A percentile compares a stretch with the other conserved stretches of the same genome.
These are phyloP conservation scores for Haplosporangium sp. DNA, from an alignment of 371 early-diverging fungal species.

Conservation along the genomic window DNA sequence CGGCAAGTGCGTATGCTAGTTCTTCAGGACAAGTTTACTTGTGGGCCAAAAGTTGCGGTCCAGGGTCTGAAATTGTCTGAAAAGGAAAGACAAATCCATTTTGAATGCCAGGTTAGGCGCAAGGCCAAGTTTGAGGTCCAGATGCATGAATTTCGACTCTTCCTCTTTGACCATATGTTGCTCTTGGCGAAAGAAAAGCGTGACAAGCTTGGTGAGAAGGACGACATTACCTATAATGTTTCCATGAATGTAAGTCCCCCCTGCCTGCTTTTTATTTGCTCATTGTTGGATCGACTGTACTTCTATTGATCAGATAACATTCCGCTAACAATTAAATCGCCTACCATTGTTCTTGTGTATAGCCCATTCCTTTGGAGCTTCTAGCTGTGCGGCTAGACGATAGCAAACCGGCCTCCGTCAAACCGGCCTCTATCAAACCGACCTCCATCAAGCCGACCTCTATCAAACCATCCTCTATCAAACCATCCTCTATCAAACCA, in stretches of 20 bases:
- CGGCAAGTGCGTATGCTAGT: constrained; percentile 72
- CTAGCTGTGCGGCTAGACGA: constrained; percentile 73
- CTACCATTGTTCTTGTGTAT: not conserved
- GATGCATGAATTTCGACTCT: constrained; percentile 75
- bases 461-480: too few relatives aligned
- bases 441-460: too few relatives aligned
- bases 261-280: not conserved
- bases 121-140: constrained; percentile 73
- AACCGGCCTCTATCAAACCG: too few relatives aligned
- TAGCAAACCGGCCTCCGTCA: constrained; percentile 47
- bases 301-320: not conserved
- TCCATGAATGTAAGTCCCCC: constrained; percentile 55
- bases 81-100: constrained; percentile 75
- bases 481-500: too few relatives aligned
- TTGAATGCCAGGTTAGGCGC: constrained; percentile 83
- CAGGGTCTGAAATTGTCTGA: constrained; percentile 80
- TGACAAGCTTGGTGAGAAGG: constrained; percentile 55
- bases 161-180: constrained; percentile 88
- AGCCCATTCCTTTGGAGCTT: constrained; percentile 84
- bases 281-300: not conserved
- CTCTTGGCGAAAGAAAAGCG: constrained; percentile 80
- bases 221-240: constrained; percentile 65
- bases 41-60: constrained; percentile 59
- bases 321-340: too few relatives aligned
- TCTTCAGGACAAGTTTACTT: constrained; percentile 63